phyloP scores from a whole-genome alignment of 208 protist species.

The Wallacemonas sp. region DNA sequence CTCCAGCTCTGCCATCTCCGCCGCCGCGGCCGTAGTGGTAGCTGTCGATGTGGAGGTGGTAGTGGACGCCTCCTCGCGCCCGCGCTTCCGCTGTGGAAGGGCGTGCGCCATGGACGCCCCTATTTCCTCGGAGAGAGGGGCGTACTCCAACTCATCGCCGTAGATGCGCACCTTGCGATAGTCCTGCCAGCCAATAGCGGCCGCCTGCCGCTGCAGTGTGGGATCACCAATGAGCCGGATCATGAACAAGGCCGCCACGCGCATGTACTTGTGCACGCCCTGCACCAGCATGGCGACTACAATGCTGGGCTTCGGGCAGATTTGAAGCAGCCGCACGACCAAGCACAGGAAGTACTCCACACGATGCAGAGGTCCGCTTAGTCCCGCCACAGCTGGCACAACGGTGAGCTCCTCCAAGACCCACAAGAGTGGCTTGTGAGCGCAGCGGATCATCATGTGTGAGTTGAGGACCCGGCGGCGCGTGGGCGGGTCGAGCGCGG shows the following conservation, averaged over 20 bases:
- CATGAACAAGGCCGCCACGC: constrained; percentile 66
- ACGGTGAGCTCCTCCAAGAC: constrained; percentile 64
- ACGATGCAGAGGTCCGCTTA: constrained; percentile 48
- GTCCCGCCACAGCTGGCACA: constrained; percentile 44
- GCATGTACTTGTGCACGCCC: constrained; percentile 81
- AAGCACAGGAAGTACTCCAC: constrained; percentile 74
- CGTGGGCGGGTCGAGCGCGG: constrained; percentile 57
- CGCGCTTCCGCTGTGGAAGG: constrained; percentile 8
- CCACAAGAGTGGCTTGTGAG: constrained; percentile 68
- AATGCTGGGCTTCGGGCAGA: constrained; percentile 51
- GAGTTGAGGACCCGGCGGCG: constrained; percentile 54
- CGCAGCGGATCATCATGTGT: constrained; percentile 58
- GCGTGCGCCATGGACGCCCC: constrained; percentile 6
- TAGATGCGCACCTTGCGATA: constrained; percentile 81
- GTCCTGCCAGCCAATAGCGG: constrained; percentile 58
- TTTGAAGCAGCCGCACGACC: constrained; percentile 69
- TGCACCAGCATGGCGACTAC: constrained; percentile 73
- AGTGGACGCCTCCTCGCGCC: background rate
- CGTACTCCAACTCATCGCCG: constrained; percentile 42
- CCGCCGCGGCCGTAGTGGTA: background rate
- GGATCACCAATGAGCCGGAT: constrained; percentile 71
- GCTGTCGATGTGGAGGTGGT: constrained; percentile 3
- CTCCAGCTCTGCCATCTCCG: constrained; percentile 7
- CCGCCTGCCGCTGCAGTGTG: constrained; percentile 47
- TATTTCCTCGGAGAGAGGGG: constrained; percentile 11